Percentiles rank a stretch among this genome's conserved stretches.
Conservation (phyloP, 345 rosid species). For the Camelina hispida region DNA sequence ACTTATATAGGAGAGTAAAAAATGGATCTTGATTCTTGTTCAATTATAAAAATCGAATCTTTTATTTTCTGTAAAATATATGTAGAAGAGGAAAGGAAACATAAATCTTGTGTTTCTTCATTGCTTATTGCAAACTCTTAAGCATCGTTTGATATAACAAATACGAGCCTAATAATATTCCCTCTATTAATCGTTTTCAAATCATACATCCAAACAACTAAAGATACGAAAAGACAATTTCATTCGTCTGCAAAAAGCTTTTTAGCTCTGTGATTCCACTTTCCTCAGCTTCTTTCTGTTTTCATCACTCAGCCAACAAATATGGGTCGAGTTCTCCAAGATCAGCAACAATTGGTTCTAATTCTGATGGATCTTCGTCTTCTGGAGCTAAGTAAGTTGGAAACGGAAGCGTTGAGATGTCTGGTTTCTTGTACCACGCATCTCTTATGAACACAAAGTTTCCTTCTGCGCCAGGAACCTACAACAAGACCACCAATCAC, state of each 20-base stretch:
- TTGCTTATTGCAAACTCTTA: constrained; percentile 41
- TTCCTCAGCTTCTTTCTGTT: constrained; percentile 37
- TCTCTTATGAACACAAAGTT: constrained; percentile 90
- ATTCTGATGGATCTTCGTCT: constrained; percentile 56
- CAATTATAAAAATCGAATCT: constrained; percentile 7
- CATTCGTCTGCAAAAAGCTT: constrained; percentile 35
- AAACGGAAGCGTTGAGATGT: constrained; percentile 76
- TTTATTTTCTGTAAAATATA: constrained; percentile 7
- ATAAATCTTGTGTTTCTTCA: constrained; percentile 21
- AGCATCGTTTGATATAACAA: constrained; percentile 25
- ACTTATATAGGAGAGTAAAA: constrained; percentile 17
- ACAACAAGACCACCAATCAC: constrained; percentile 27
- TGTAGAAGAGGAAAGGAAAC: constrained; percentile 4
- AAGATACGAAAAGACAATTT: constrained; percentile 23
- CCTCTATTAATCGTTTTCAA: constrained; percentile 33
- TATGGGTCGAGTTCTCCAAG: constrained; percentile 90
- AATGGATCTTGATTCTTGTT: constrained; percentile 29
- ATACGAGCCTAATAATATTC: constrained; percentile 29
- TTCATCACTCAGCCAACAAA: constrained; percentile 66
- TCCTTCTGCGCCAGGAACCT: constrained; percentile 96
- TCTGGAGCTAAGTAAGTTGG: constrained; percentile 75
- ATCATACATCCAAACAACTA: constrained; percentile 41
- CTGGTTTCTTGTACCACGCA: constrained; percentile 79
- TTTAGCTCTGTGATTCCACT: constrained; percentile 27
- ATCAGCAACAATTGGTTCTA: constrained; percentile 72